phyloP scores from a whole-genome alignment of 805 yeast genomes.

The Myxozyma neglecta region DNA sequence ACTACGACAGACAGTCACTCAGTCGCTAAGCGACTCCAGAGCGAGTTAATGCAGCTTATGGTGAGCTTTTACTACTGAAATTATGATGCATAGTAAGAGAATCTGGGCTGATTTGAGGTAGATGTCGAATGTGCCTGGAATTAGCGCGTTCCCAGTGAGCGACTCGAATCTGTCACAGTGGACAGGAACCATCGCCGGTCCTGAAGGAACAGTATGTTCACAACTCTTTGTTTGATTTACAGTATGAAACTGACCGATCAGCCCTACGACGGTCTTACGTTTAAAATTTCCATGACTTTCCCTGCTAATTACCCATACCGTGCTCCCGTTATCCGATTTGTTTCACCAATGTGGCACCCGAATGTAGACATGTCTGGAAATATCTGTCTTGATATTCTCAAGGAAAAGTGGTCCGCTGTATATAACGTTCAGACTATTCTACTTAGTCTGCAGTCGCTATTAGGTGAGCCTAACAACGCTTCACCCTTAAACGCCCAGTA shows the following conservation, averaged over 20 bases:
- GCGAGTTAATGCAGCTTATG: constrained; percentile 55
- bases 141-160: constrained; percentile 55
- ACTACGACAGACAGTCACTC: constrained; percentile 46
- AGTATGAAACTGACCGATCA: background rate
- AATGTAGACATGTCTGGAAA: constrained; percentile 65
- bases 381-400: constrained; percentile 62
- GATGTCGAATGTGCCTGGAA: constrained; percentile 52
- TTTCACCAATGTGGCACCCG: constrained; percentile 65
- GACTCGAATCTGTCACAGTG: constrained; percentile 55
- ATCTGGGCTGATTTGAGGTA: constrained; percentile 1
- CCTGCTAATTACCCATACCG: constrained; percentile 58
- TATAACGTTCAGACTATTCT: constrained; percentile 62
- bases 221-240: background rate
- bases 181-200: constrained; percentile 62
- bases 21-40: constrained; percentile 53
- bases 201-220: constrained; percentile 47
- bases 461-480: constrained; percentile 62
- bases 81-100: background rate
- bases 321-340: constrained; percentile 58
- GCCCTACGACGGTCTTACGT: constrained; percentile 55
- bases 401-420: constrained; percentile 65
- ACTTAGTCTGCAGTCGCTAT: constrained; percentile 57
- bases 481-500: constrained; percentile 54
- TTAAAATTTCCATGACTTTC: constrained; percentile 52
- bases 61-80: constrained; percentile 23